Evolutionary conservation across 108 stramenopile species (phyloP), one percentile per base, ranked within the genome.

Genomic region (Fragilariopsis cylindrus): DNA sequence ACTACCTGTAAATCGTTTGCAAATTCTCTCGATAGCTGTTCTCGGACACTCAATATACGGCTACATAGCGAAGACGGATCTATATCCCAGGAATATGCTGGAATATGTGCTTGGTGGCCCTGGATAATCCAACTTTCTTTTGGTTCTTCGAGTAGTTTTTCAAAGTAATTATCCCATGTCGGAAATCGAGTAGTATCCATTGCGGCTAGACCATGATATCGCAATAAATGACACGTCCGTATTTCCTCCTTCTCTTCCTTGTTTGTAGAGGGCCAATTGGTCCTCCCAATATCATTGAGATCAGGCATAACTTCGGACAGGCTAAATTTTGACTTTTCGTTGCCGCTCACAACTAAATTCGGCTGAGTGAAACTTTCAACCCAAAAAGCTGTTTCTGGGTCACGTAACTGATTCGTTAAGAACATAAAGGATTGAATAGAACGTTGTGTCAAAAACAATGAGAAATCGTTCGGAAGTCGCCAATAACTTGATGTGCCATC

Each of bases 141-240:
- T 7, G 83, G 86, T 65, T 90, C 62, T 60, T 89, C 66, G 6
- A 91, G 73, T 52, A 91, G 57, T 45, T 74, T 12, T 55, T 57
- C 79, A 57, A 94, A 94, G 65, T 87, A 94, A n/a, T 79, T 75
- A 52, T 90, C 88, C 92, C 90, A 94, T n/a, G 85, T 65, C 18
- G 88, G 90, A 57, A 89, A 93, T 2, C 68, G 74, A 12, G 88
- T 89, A 13, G 80, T 85, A 60, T 93, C 89, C 46, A 90, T 67
- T 8, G 87, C 88, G 41, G 75, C 84, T 0, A 88, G 60, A 40
- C 92, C 92, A 69, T 93, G 92, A 60, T 89, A 91, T 15, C 57
- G 72, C 46, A 88, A 62, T 46, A 91, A 58, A 63, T 83, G 78
- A 71, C 78, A 84, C 13, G 40, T 15, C 43, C 65, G 53, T 52